Evolutionary conservation across 345 rosid genomes (phyloP).

Genomic region (Sonneratia caseolaris): DNA sequence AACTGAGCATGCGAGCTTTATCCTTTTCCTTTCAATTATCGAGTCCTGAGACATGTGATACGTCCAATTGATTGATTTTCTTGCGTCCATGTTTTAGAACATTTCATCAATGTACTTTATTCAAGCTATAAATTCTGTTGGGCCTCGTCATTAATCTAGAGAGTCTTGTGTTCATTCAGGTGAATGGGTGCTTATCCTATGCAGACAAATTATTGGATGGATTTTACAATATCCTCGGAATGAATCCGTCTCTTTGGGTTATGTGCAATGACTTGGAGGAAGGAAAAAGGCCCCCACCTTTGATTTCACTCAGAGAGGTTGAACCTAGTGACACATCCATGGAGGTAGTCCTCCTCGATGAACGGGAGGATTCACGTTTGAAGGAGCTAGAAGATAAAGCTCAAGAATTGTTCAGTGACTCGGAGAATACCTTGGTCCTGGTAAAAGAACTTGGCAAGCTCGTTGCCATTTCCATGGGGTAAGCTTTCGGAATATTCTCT

Average conservation of each 20-base stretch:
- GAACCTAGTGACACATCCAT: constrained; percentile 60
- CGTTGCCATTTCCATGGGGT: constrained; percentile 92
- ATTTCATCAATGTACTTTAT: neutral
- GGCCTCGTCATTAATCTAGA: neutral
- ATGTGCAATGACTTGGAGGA: constrained; percentile 73
- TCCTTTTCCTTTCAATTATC: too few species aligned
- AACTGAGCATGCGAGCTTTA: too few species aligned
- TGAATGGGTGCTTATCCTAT: constrained; percentile 83
- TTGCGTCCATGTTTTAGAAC: neutral
- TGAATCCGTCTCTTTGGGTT: constrained; percentile 90
- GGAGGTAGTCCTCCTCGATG: constrained; percentile 84
- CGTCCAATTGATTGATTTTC: neutral
- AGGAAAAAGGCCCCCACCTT: constrained; percentile 57
- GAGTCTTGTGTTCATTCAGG: constrained; percentile 28
- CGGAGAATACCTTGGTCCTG: constrained; percentile 55
- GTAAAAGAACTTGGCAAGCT: constrained; percentile 82
- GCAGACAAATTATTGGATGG: constrained; percentile 80
- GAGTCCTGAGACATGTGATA: too few species aligned
- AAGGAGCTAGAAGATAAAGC: constrained; percentile 89
- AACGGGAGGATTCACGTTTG: constrained; percentile 58
- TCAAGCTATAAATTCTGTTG: neutral
- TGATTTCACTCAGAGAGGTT: constrained; percentile 57
- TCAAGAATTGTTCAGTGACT: constrained; percentile 57
- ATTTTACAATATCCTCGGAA: constrained; percentile 83
- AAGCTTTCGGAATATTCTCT: constrained; percentile 6